Base-by-base conservation (phyloP, 2,329 filamentous ascomycete species). In the Nemania abortiva region DNA sequence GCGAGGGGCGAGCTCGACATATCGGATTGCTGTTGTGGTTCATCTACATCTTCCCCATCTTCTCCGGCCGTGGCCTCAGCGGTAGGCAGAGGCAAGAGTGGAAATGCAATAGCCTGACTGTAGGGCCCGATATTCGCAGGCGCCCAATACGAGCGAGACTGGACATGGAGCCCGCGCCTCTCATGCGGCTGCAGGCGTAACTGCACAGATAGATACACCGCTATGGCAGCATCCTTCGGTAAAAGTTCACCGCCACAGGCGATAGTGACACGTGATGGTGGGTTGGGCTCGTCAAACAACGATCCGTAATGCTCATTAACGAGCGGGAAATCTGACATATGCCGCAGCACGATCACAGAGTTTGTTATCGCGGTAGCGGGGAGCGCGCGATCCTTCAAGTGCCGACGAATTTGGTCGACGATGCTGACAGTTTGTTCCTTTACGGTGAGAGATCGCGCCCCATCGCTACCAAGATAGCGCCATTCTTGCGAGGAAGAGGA, bases 81-180 rank as follows among this genome's bases (percentile, higher is more conserved):
- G 78, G 81, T 11, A 11, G 63, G 54, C 15, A 57, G 56, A 42
- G 54, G 39, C 9, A 80, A 57, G 1, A 85, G 76, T 11, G 84
- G 83, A 11, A 89, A 81, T 1, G 87, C 85, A 58, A 96, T 89
- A 3, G 94, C 94, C 82, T 99, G 96, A 65, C 95, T 98, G 80
- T 98, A 98, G 0, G 96, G 96, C 0, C 96, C 96, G 63, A 99
- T 98, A 77, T 98, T 98, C 22, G 96, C 95, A 0, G 96, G 96
- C 0, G 96, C 96, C 96, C 96, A 99, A 84, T 98, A 98, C 11
- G 94, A 97, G 47, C 93, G 86, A 3, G 92, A 95, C 81, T 98
- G 96, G 6, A 99, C 95, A 79, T 99, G 96, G 1, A 98, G 86
- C 0, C 88, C 89, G 60, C 72, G 67, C 37, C 92, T 80, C 37